These are phyloP conservation scores for Volutella citrinella DNA, from an alignment of 2,329 filamentous ascomycete species.

Conservation along the genomic window DNA sequence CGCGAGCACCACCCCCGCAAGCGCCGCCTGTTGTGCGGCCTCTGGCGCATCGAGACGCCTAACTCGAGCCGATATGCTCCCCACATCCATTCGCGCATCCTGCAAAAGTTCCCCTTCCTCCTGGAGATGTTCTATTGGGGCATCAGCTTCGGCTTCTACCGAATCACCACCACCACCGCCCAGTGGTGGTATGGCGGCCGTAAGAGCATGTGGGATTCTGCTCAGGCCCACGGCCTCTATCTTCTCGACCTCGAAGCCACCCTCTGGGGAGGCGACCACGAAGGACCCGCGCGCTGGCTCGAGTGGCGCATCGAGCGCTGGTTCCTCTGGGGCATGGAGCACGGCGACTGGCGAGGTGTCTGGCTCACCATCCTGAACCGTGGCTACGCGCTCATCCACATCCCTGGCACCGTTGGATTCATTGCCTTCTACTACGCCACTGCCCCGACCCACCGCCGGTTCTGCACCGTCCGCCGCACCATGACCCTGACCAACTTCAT, in stretches of 20 bases:
- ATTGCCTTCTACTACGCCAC: slow-evolving; percentile 60
- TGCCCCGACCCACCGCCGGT: slow-evolving; percentile 57
- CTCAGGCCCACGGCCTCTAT: slow-evolving; percentile 49
- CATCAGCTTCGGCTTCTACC: slow-evolving; percentile 61
- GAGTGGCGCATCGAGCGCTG: slow-evolving; percentile 30
- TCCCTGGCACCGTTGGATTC: slow-evolving; percentile 68
- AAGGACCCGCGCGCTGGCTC: slow-evolving; percentile 41
- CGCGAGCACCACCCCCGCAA: slow-evolving; percentile 14
- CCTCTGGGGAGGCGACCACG: slow-evolving; percentile 37
- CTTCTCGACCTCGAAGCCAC: slow-evolving; percentile 51
- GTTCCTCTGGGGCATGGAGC: slow-evolving; percentile 53
- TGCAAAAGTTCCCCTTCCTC: slow-evolving; percentile 47
- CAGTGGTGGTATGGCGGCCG: slow-evolving; percentile 49
- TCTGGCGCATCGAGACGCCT: slow-evolving; percentile 48
- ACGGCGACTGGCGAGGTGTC: slow-evolving; percentile 28
- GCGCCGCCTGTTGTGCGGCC: slow-evolving; percentile 11
- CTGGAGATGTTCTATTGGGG: slow-evolving; percentile 72
- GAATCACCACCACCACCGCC: slow-evolving; percentile 52
- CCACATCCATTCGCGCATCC: slow-evolving; percentile 49
- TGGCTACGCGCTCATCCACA: slow-evolving; percentile 70
- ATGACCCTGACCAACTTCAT: slow-evolving; percentile 56
- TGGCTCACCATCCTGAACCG: slow-evolving; percentile 65
- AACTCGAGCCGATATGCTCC: slow-evolving; percentile 60
- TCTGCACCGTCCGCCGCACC: slow-evolving; percentile 49
- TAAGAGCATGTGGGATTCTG: slow-evolving; percentile 44